These are phyloP conservation scores for Colletotrichum chlorophyti DNA, from an alignment of 2,329 filamentous ascomycete genomes.

Conservation along the genomic window DNA sequence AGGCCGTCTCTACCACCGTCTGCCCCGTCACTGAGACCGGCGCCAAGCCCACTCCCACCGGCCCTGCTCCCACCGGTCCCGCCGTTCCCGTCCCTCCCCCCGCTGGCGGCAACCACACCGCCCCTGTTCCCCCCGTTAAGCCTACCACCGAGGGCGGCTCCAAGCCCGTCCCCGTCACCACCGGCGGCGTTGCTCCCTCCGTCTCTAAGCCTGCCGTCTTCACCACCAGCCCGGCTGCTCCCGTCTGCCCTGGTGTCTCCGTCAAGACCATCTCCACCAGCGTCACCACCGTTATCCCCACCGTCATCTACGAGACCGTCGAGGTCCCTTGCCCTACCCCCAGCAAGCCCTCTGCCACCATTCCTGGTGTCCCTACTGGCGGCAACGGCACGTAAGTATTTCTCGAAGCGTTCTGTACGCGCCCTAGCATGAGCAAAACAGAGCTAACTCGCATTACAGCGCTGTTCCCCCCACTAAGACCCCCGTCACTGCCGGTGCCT, in stretches of 20 bases:
- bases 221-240: constrained; percentile 22
- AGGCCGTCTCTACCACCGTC: constrained; percentile 53
- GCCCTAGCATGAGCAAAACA: not conserved
- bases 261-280: constrained; percentile 62
- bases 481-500: constrained; percentile 58
- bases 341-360: constrained; percentile 33
- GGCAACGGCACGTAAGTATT: constrained; percentile 39
- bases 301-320: constrained; percentile 56
- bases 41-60: constrained; percentile 31
- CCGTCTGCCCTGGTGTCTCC: constrained; percentile 42
- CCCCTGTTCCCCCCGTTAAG: constrained; percentile 23
- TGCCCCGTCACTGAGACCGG: constrained; percentile 38
- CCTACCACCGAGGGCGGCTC: constrained; percentile 25
- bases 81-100: constrained; percentile 33
- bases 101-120: constrained; percentile 35
- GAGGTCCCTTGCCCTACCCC: constrained; percentile 48
- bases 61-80: constrained; percentile 32
- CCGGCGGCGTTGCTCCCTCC: constrained; percentile 28
- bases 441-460: constrained; percentile 31
- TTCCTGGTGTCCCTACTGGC: constrained; percentile 30
- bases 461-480: constrained; percentile 37
- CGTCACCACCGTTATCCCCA: constrained; percentile 62
- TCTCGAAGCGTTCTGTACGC: not conserved
- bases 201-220: constrained; percentile 30
- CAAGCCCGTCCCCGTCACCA: constrained; percentile 31